Base-by-base conservation (phyloP, 306 rosid species). In the Prunus salicina region DNA sequence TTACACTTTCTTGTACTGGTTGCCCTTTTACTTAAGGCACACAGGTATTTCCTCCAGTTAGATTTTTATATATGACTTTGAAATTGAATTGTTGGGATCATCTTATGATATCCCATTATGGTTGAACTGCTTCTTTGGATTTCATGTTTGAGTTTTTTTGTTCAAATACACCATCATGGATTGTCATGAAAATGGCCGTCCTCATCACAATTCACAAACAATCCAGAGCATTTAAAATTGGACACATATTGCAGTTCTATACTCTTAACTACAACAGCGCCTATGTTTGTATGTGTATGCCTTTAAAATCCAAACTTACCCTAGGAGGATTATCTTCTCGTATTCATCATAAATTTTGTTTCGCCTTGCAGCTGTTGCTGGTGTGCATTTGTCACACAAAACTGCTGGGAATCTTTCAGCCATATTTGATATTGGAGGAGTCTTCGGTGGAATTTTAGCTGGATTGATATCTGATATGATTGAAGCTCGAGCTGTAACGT, bases 361-460 rank as follows among this genome's bases (percentile, higher is more conserved):
- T 79, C 70, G 12, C 51, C 56, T 78, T 84, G 79, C 78, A 96
- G 99, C 93, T 72, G 93, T 96, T 67, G 98, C 93, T 3, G 96
- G 98, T 28, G 89, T 85, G 71, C 87, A 78, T 64, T 76, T 89
- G 71, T 92, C 98, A 38, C 87, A 96, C 81, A 96, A 89, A 85
- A 79, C 90, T 34, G 93, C 98, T 9, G 97, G 99, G 61, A 87
- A 91, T 66, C 97, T 96, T 52, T 96, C 99, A 7, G 91, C 93
- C 1, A 78, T 92, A 71, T 96, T 96, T 41, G 99, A 96, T 81
- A 68, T 91, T 5, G 99, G 98, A 56, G 98, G 99, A 55, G 96
- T 89, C 71, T 73, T 90, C 57, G 97, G 98, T 19, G 98, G 98
- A 78, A 84, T 96, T 60, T 72, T 86, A 62, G 99, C 98, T 3